Evolutionary conservation across 352 stramenopile species (phyloP), one percentile per base, ranked within the genome.

Genomic region (Globisporangium solare): DNA sequence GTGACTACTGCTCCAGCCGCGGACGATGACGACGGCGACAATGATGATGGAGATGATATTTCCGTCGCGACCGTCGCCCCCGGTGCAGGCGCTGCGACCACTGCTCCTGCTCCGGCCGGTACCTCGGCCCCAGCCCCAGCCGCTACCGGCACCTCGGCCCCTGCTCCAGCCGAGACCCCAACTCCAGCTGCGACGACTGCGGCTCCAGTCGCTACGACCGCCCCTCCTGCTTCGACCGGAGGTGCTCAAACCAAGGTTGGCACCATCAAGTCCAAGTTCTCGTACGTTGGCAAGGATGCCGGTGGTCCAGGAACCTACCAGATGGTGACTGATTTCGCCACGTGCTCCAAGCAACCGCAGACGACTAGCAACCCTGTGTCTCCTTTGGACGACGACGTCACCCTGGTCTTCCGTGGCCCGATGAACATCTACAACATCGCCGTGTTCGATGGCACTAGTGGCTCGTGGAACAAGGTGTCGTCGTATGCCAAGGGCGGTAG

Each of bases 401-500:
- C 83, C 45, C 22, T 90, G 42, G 63, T 80, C 8, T 80, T 92
- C 66, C 79, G 83, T 54, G 83, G 78, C 1, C 75, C 72, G 6
- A 75, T 89, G 64, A 83, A 62, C 58, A 85, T 92, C 66, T 58
- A 66, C 68, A 79, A 85, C 71, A 90, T 90, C 50, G 74, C 71
- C 0, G 72, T 92, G 54, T 92, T 88, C 50, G 70, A 87, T 51
- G 75, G 71, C 60, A 71, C 45, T 20, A 81, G 68, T 60, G 74
- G 74, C 47, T 51, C 59, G 40, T 83, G 69, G 60, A 71, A 48
- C 52, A 82, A 82, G 51, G 76, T 89, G 10, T 92, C 83, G 53
- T 88, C 67, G 15, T 92, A 81, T 68, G 60, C 64, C 47, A 83
- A 83, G 45, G 70, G 64, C 17, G 78, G 72, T 47, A 60, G 61